Evolutionary conservation across 2,329 filamentous ascomycete genomes (phyloP), one percentile per base, ranked within the genome.

Genomic region (Hysterium pulicare): DNA sequence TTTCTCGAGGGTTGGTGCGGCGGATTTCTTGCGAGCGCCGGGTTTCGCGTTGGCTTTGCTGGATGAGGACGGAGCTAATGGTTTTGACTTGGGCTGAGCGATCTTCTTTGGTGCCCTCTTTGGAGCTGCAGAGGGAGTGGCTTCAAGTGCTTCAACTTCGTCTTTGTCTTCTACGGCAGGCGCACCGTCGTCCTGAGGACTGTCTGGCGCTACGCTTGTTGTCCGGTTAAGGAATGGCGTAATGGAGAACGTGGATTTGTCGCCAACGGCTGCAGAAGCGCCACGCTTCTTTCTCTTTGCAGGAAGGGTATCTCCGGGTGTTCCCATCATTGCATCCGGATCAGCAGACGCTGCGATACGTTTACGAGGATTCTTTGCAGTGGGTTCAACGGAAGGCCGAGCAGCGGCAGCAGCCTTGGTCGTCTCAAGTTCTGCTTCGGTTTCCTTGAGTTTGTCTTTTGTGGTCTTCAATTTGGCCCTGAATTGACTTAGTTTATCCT

Each of bases 161-260:
- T 58, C 56, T 24, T 62, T 58, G 33, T 54, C 54, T 10, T 57
- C 56, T 23, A 60, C 59, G 31, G 54, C 54, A 9, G 56, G 51
- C 17, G 58, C 51, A 26, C 61, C 59, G 31, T 63, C 63, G n/a
- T 61, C 54, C 22, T 66, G 72, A 22, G 67, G 64, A 44, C 55
- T 66, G 20, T 71, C 71, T 5, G 71, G 68, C n/a, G 70, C 67
- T 11, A 84, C 70, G 49, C 74, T 83, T 47, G 76, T 82, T 20
- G 81, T 84, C 38, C 84, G 82, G 65, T 90, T 95, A 47, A 97
- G 74, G 72, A 95, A 96, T 0, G 91, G 91, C 0, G 91, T 97
- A 50, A 96, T 89, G 3, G 90, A 95, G 66, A 97, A 96, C 2
- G 79, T 83, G 0, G 90, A 96, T 66, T 95, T 96, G 59, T 95